These are phyloP conservation scores for Suillus cothurnatus DNA, from an alignment of 768 basidiomycete genomes.

Conservation along the genomic window DNA sequence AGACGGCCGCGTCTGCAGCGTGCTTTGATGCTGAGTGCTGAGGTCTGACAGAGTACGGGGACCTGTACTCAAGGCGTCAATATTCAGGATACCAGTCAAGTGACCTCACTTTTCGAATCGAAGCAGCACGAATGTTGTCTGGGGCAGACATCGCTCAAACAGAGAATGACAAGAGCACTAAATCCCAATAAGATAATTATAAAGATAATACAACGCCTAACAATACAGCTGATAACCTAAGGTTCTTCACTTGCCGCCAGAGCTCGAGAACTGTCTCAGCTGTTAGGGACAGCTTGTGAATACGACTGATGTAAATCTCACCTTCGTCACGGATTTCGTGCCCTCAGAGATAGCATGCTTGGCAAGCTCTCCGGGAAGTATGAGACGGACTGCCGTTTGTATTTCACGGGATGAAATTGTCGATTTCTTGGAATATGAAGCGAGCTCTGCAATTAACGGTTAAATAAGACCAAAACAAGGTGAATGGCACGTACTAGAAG, in stretches of 20 bases:
- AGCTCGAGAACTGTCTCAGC: constrained; percentile 64
- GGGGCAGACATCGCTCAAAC: background rate
- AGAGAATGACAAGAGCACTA: background rate
- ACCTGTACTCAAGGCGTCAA: background rate
- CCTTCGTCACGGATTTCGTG: constrained; percentile 90
- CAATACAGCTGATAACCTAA: constrained; percentile 26
- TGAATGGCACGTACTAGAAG: constrained; percentile 64
- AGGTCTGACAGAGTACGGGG: background rate
- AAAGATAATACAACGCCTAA: constrained; percentile 24
- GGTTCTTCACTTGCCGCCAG: constrained; percentile 59
- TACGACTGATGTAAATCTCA: constrained; percentile 29
- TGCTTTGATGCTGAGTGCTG: background rate
- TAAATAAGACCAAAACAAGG: constrained; percentile 3
- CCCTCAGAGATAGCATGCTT: constrained; percentile 80
- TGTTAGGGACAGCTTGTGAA: constrained; percentile 13
- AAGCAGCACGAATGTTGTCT: too few relatives aligned
- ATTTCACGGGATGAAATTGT: constrained; percentile 99
- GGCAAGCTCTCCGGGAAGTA: constrained; percentile 94
- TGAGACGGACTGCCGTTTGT: constrained; percentile 94
- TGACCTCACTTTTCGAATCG: background rate
- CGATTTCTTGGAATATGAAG: constrained; percentile 97
- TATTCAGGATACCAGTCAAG: background rate
- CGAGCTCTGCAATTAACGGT: constrained; percentile 66
- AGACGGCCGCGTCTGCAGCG: background rate
- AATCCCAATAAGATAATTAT: constrained; percentile 1